Base-by-base conservation (phyloP, 2,329 filamentous ascomycete genomes). In the Simplicillium aogashimaense region DNA sequence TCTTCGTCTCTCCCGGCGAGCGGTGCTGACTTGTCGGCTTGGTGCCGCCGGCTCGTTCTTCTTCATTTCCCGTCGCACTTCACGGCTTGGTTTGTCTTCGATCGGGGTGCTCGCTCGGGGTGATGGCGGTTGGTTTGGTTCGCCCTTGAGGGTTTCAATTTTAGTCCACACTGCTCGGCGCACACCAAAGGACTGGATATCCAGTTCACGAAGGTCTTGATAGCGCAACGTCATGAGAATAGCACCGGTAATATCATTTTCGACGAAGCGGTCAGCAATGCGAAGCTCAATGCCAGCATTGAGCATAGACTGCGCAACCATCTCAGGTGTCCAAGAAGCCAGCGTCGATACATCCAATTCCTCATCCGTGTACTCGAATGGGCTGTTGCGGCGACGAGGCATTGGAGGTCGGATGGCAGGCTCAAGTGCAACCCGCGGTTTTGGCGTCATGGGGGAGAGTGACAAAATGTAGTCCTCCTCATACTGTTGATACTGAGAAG, bases 141-240 rank as follows among this genome's bases (percentile, higher is more conserved):
- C 30, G 13, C 77, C 72, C 51, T 79, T 74, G 41, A 92, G 70
- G 20, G 72, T 65, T 56, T 84, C 80, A 44, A 92, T 86, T 56
- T 88, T 79, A 51, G 82, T 79, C 86, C 86, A 92, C 12, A 90
- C 66, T 53, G 79, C 80, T 50, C 83, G 86, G 44, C 86, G 72
- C 50, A 89, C 83, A 34, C 86, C 86, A 54, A 92, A 90, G 2
- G 86, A 90, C 44, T 75, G 70, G 41, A 92, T 90, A 48, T 81
- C 81, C 14, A 92, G 72, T 60, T 92, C 86, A 58, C 83, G 83
- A 42, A 92, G 66, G 52, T 92, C 89, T 47, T 94, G 87, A 50
- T 90, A 89, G 55, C 94, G 88, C 34, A 98, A 67, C n/a, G 90
- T 88, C 39, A 94, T 79, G 15, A 97, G 67, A 41, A 97, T 86